These are phyloP conservation scores for Cyclotella cryptica DNA, from an alignment of 108 stramenopile genomes.

Conservation along the genomic window DNA sequence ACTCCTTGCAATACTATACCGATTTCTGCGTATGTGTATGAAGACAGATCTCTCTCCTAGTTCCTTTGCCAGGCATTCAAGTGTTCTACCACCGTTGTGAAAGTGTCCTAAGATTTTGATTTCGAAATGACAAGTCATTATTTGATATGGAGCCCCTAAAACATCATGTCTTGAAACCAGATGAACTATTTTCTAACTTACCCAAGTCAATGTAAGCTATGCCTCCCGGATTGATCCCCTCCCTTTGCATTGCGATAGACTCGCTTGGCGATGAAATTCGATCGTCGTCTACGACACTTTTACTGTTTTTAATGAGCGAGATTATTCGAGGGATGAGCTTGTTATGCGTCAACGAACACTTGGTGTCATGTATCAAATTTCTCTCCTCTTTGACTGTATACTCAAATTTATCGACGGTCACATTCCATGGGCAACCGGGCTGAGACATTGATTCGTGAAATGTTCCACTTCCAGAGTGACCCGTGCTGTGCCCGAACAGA, in stretches of 20 bases:
- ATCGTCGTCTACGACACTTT: not conserved
- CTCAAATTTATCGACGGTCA: constrained; percentile 10
- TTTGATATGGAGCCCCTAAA: not conserved
- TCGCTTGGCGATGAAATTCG: not conserved
- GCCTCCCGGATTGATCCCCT: not conserved
- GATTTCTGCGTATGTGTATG: constrained; percentile 16
- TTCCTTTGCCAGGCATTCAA: constrained; percentile 25
- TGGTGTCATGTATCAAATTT: not conserved
- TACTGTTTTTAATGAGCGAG: not conserved
- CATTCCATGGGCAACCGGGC: constrained; percentile 22
- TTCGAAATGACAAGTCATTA: not conserved
- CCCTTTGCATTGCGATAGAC: not conserved
- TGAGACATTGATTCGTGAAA: constrained; percentile 20
- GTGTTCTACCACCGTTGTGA: constrained; percentile 23
- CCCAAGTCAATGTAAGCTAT: constrained; percentile 14
- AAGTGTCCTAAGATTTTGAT: constrained; percentile 13
- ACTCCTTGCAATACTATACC: constrained; percentile 22
- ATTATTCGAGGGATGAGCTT: constrained; percentile 14
- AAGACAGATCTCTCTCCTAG: constrained; percentile 18
- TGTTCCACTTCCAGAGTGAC: constrained; percentile 18
- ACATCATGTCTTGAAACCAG: not conserved
- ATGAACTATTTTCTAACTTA: not conserved
- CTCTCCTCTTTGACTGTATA: constrained; percentile 4
- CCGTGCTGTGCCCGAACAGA: constrained; percentile 20
- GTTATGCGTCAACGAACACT: constrained; percentile 2